A percentile compares a stretch with the other conserved stretches of the same genome.
phyloP scores from a whole-genome alignment of 768 basidiomycete species.

The Mycena crocata region DNA sequence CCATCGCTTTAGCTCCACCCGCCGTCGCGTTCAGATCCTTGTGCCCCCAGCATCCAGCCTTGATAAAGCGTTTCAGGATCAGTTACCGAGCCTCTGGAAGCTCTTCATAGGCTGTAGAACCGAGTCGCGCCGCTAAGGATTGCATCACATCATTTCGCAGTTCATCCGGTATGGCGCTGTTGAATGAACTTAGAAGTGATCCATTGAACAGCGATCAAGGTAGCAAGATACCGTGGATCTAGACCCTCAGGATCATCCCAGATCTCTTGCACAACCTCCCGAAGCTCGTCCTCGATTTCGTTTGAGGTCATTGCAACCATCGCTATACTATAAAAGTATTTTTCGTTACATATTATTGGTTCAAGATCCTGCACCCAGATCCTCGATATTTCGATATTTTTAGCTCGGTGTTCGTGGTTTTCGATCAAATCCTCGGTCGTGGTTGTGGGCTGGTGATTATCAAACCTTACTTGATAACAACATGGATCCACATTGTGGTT shows the following conservation, averaged over 20 bases:
- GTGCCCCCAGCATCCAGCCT: slow-evolving; percentile 4
- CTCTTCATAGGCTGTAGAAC: not conserved
- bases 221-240: slow-evolving; percentile 20
- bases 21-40: slow-evolving; percentile 7
- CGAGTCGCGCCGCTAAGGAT: not conserved
- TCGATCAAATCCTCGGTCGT: no score
- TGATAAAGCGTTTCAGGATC: no score
- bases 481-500: no score
- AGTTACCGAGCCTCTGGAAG: not conserved
- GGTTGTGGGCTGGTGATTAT: no score
- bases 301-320: not conserved
- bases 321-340: no score
- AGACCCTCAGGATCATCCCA: not conserved
- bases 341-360: no score
- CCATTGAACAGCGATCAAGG: not conserved
- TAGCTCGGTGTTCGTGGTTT: no score
- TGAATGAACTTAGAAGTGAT: not conserved
- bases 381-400: no score
- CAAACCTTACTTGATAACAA: no score
- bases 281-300: not conserved
- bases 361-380: no score
- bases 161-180: not conserved
- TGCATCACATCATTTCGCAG: not conserved
- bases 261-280: slow-evolving; percentile 1
- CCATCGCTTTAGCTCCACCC: not conserved